Evolutionary conservation across 1,284 basidiomycete genomes (phyloP), one percentile per base, ranked within the genome.

Genomic region (Sphagnurus paluster): DNA sequence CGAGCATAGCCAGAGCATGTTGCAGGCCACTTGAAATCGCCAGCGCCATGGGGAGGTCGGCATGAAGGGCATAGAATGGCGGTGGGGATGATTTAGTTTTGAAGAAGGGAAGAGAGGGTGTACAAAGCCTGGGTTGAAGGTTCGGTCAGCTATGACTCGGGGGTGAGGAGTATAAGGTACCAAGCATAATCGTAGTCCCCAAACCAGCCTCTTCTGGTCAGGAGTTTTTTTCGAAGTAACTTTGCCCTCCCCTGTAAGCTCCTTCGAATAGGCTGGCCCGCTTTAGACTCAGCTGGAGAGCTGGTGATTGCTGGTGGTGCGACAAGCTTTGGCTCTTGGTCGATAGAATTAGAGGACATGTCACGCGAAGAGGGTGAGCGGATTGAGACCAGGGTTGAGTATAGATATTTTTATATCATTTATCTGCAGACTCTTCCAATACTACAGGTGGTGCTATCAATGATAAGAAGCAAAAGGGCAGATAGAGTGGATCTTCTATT

Each of bases 1-100:
- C 88, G 16, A 91, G 73, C 89, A 90, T 90, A 1, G 88, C 87
- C 1, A 92, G 77, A 0, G 84, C 78, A 60, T 92, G 89, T 60
- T 91, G 88, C 5, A 92, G 69, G 0, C 87, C 87, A 50, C 77
- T 80, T 2, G 81, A 70, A 23, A 87, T 76, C 0, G 86, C 85
- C 5, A 91, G 73, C 1, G 84, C 54, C 23, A 90, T 69, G 1
- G 88, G 89, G 4, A 91, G 66, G 10, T 87, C 80, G 24, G 75
- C 77, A 40, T 89, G 75, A 4, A 91, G 68, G 1, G 80, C 78
- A 54, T 89, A 90, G 65, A 91, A 91, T 0, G 87, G 87, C 1
- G 87, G 82, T 16, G 68, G 60, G 3, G 69, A 67, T 4, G 60
- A 53, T 42, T 58, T 67, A 34, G 60, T 65, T 55, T 56, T 60